Conservation (phyloP, 139 green algal species). For the Zygnema circumcarinatum region DNA sequence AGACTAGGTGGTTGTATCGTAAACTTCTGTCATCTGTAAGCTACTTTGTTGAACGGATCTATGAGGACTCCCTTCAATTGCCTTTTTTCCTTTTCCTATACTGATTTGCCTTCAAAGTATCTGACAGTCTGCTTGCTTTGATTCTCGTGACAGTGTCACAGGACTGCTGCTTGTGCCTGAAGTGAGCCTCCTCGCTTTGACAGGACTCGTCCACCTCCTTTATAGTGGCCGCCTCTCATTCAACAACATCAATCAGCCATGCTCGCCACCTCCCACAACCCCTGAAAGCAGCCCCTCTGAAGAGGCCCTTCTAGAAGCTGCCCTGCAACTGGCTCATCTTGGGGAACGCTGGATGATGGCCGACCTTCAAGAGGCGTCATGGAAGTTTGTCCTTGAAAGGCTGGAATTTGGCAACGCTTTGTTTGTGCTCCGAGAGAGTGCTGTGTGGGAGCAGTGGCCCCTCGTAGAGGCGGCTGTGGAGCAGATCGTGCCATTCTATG, state of each 20-base stretch:
- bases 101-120: too few species aligned
- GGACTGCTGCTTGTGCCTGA: background rate
- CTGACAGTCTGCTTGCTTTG: too few species aligned
- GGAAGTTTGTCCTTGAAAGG: background rate
- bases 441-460: background rate
- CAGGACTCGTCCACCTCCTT: background rate
- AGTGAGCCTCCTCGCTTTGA: background rate
- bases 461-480: background rate
- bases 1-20: too few species aligned
- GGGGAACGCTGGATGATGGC: constrained; percentile 2
- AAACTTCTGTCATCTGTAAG: too few species aligned
- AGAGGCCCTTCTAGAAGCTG: background rate
- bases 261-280: background rate
- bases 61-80: too few species aligned
- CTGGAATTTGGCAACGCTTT: constrained; percentile 1
- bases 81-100: too few species aligned
- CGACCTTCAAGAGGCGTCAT: background rate
- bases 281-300: background rate
- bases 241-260: background rate
- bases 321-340: background rate
- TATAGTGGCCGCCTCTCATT: constrained; percentile 11
- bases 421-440: background rate
- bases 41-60: too few species aligned
- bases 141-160: background rate
- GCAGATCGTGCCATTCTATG: background rate